Base-by-base conservation (phyloP, 345 rosid genomes). In the Aethionema arabicum region DNA sequence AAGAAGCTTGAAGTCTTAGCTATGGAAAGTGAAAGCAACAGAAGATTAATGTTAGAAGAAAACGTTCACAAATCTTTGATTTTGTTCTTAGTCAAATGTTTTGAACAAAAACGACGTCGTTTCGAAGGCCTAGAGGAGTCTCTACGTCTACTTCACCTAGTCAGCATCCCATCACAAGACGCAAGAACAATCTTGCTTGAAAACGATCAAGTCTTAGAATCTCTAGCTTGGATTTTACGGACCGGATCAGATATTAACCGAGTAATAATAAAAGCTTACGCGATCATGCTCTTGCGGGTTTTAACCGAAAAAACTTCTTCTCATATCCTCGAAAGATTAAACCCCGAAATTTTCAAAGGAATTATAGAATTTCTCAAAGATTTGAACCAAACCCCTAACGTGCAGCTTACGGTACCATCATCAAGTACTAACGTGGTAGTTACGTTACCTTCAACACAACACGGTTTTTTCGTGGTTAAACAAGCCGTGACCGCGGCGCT, bases 221-320 rank as follows among this genome's bases (percentile, higher is more conserved):
- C 90, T 3, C 41, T 91, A 42, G 69, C 78, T 8, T 80, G 85
- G 88, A 52, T 83, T 58, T 69, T 91, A 49, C 75, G 69, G 27
- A 21, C 2, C 16, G 68, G 69, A 44, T 46, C 21, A 62, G 71
- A 53, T 52, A n/a, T n/a, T n/a, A 73, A 71, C 62, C 33, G 27
- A 21, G 27, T 21, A 21, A 21, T 32, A 3, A 58, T 77, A 40
- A 81, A 72, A 69, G 82, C 84, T 4, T 68, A 83, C 38, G 77
- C 81, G 2, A 63, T 77, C 29, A 51, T 56, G 4, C 77, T 79
- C 5, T 42, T 87, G 63, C 77, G 74, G 57, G 52, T 31, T 3
- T 43, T 86, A 38, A 29, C 83, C 8, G 70, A 74, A 69, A 56
- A 77, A 0, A 74, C 78, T 4, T 71, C 78, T 32, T 62, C 81